Evolutionary conservation across 805 yeast genomes (phyloP).

Genomic region (Wilhelminamyces savonicus): DNA sequence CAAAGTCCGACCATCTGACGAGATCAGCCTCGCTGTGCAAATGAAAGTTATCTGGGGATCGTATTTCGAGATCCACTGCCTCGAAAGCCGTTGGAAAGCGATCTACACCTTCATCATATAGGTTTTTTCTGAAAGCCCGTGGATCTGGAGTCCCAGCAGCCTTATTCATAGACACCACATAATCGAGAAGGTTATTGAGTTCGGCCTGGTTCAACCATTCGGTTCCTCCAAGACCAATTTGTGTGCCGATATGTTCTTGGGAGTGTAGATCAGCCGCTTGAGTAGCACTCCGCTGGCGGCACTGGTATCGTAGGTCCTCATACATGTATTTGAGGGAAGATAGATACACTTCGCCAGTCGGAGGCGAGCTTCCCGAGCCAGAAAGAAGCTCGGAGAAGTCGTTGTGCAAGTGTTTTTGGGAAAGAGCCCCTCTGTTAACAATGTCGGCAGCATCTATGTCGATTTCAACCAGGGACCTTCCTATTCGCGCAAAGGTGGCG

Average conservation of each 20-base stretch:
- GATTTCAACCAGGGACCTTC: slow-evolving; percentile 61
- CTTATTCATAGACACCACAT: slow-evolving; percentile 19
- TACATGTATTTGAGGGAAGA: slow-evolving; percentile 51
- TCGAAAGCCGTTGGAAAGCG: slow-evolving; percentile 23
- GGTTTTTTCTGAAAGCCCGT: no score
- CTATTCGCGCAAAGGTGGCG: slow-evolving; percentile 43
- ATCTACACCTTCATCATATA: no score
- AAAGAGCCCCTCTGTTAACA: slow-evolving; percentile 43
- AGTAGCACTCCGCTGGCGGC: slow-evolving; percentile 30
- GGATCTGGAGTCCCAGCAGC: slow-evolving; percentile 3
- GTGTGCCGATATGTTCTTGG: slow-evolving; percentile 30
- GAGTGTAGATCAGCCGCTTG: slow-evolving; percentile 5
- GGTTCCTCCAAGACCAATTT: slow-evolving; percentile 16
- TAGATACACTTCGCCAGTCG: slow-evolving; percentile 21
- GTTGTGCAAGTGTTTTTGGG: slow-evolving; percentile 44
- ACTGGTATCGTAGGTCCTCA: slow-evolving; percentile 50
- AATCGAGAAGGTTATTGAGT: slow-evolving; percentile 22
- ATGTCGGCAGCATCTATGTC: slow-evolving; percentile 64
- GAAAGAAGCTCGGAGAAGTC: slow-evolving; percentile 37
- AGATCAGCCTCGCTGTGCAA: slow-evolving; percentile 15
- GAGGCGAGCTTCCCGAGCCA: slow-evolving; percentile 3
- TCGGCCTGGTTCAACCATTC: slow-evolving; percentile 25
- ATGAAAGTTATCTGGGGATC: slow-evolving; percentile 7
- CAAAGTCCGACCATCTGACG: slow-evolving; percentile 13
- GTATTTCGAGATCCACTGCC: slow-evolving; percentile 19